A percentile compares a stretch with the other conserved stretches of the same genome.
Evolutionary conservation across 805 yeast genomes (phyloP).

Genomic region (Hanseniaspora thailandica): DNA sequence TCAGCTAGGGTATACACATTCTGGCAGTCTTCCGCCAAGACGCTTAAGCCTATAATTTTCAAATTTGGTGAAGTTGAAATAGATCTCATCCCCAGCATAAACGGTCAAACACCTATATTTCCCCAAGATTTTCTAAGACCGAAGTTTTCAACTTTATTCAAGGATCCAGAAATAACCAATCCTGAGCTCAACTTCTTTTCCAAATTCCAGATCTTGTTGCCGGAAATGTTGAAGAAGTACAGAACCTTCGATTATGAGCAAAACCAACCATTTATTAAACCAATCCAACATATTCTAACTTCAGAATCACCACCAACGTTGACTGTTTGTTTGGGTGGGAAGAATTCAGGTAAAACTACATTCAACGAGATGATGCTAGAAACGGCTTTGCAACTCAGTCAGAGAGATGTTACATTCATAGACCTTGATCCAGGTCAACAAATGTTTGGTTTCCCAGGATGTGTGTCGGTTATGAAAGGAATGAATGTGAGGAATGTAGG

Average conservation of each 20-base stretch:
- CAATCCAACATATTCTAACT: no score
- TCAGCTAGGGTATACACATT: not conserved
- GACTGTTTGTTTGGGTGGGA: slow-evolving; percentile 34
- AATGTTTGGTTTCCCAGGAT: slow-evolving; percentile 61
- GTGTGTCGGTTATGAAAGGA: no score
- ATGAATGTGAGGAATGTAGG: no score
- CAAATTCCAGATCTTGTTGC: not conserved
- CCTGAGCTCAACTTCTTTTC: not conserved
- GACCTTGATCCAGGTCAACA: slow-evolving; percentile 90
- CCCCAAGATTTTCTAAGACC: not conserved
- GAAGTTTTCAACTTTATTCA: not conserved
- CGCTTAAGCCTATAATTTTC: not conserved
- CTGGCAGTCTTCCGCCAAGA: slow-evolving; percentile 10
- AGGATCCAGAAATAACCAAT: not conserved
- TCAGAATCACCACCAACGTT: not conserved
- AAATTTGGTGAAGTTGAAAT: no score
- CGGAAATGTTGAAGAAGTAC: not conserved
- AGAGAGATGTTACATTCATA: slow-evolving; percentile 25
- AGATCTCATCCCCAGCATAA: no score
- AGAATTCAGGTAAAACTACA: slow-evolving; percentile 76
- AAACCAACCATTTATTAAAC: not conserved
- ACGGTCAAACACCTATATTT: no score
- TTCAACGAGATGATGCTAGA: slow-evolving; percentile 46
- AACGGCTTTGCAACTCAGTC: slow-evolving; percentile 7
- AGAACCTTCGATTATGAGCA: not conserved